Evolutionary conservation across 257 asterid genomes (phyloP).

Genomic region (Coffea canephora): DNA sequence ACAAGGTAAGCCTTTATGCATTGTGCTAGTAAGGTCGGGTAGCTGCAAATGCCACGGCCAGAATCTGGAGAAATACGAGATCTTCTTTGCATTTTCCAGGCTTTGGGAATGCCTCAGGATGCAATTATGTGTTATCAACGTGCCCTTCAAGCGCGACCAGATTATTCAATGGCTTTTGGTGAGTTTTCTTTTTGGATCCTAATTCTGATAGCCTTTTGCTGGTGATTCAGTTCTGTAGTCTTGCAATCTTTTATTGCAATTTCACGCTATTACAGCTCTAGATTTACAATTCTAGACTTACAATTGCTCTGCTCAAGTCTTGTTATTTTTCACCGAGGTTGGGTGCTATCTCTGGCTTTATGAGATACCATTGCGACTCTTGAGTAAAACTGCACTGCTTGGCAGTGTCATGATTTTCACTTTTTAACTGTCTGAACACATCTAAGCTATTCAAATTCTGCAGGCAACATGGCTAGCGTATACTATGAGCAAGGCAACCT

Average conservation of each 20-base stretch:
- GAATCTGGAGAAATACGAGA: conserved; percentile 49
- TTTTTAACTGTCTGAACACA: neutral
- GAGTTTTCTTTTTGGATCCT: conserved; percentile 29
- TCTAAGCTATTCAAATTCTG: conserved; percentile 11
- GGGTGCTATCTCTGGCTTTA: neutral
- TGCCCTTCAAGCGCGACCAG: conserved; percentile 91
- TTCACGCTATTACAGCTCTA: neutral
- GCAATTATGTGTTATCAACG: conserved; percentile 88
- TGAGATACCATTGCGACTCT: neutral
- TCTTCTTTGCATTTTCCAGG: conserved; percentile 77
- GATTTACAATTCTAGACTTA: neutral
- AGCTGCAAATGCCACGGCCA: conserved; percentile 51
- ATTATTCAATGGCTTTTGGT: conserved; percentile 93
- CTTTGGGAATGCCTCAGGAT: conserved; percentile 92
- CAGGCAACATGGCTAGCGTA: conserved; percentile 93
- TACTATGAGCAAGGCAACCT: conserved; percentile 94
- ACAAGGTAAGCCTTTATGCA: conserved; percentile 73
- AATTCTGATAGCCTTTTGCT: neutral
- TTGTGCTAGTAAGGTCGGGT: conserved; percentile 45
- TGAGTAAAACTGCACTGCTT: neutral
- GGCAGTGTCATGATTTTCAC: neutral
- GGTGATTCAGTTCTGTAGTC: neutral
- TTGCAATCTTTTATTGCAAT: neutral
- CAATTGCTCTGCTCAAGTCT: neutral
- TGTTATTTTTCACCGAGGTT: neutral